A percentile compares a stretch with the other conserved stretches of the same genome.
phyloP scores from a whole-genome alignment of 306 rosid genomes.

The Sphenostylis stenocarpa region DNA sequence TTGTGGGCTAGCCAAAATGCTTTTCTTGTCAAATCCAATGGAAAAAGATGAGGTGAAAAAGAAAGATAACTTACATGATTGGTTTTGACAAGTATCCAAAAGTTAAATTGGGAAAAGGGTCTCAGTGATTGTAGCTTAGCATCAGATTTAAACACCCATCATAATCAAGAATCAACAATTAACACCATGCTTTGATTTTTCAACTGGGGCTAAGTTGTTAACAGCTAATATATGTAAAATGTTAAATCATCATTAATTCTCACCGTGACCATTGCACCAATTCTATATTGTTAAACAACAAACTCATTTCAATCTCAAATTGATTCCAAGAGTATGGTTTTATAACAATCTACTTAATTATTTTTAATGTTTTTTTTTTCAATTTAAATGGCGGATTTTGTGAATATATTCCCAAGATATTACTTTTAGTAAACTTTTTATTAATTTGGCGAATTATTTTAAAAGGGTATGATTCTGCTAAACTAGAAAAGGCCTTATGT shows the following conservation, averaged over 20 bases:
- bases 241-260: not conserved
- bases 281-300: not conserved
- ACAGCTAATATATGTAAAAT: not conserved
- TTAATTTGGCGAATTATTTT: not conserved
- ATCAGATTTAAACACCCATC: slow-evolving; percentile 27
- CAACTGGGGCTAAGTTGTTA: slow-evolving; percentile 36
- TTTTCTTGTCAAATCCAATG: slow-evolving; percentile 13
- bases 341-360: not conserved
- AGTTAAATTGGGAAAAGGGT: slow-evolving; percentile 21
- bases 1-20: slow-evolving; percentile 25
- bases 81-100: not conserved
- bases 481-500: not conserved
- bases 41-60: not conserved
- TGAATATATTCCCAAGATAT: not conserved
- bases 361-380: not conserved
- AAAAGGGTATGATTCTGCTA: not conserved
- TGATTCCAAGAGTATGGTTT: not conserved
- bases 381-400: not conserved
- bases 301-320: slow-evolving; percentile 2
- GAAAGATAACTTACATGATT: not conserved
- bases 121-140: slow-evolving; percentile 13
- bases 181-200: slow-evolving; percentile 18
- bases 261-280: not conserved
- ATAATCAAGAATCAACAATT: slow-evolving; percentile 30
- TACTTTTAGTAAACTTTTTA: not conserved